Percentiles rank a stretch among this genome's conserved stretches.
phyloP scores from a whole-genome alignment of 2,329 filamentous ascomycete genomes.

The Albophoma yamanashiensis region DNA sequence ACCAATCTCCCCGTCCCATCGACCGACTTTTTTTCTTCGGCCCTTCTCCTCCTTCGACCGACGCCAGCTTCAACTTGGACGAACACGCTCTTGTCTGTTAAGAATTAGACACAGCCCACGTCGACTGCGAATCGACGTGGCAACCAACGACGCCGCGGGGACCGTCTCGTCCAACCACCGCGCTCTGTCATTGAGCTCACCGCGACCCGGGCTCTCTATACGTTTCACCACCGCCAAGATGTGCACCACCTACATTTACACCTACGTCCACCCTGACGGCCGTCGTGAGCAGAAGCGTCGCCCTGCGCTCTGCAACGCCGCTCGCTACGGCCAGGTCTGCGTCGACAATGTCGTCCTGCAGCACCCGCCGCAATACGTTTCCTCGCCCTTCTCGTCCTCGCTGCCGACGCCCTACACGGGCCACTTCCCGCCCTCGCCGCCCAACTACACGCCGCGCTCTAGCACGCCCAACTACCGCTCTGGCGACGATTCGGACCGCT shows the following conservation, averaged over 20 bases:
- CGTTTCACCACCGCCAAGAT: slow-evolving; percentile 25
- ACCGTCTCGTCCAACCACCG: not conserved
- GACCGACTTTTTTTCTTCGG: not conserved
- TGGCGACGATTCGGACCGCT: slow-evolving; percentile 25
- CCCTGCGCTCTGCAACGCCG: slow-evolving; percentile 25
- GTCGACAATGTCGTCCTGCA: slow-evolving; percentile 26
- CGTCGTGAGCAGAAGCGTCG: slow-evolving; percentile 21
- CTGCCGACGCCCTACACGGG: slow-evolving; percentile 13
- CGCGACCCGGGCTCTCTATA: not conserved
- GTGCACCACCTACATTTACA: slow-evolving; percentile 38
- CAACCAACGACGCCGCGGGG: not conserved
- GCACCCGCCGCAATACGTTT: slow-evolving; percentile 27
- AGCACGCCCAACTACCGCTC: slow-evolving; percentile 23
- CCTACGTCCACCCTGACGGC: slow-evolving; percentile 36
- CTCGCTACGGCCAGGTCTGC: slow-evolving; percentile 31
- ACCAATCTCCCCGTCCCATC: not conserved
- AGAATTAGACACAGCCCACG: not conserved
- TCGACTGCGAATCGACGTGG: not conserved
- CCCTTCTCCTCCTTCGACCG: not conserved
- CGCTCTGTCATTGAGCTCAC: not conserved
- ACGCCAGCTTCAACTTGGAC: not conserved
- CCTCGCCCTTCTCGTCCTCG: slow-evolving; percentile 5
- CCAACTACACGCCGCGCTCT: slow-evolving; percentile 20
- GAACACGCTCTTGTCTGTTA: not conserved
- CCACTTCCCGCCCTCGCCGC: slow-evolving; percentile 30